Evolutionary conservation across 768 basidiomycete genomes (phyloP).

Genomic region (Tylopilus plumbeoviolaceoides): DNA sequence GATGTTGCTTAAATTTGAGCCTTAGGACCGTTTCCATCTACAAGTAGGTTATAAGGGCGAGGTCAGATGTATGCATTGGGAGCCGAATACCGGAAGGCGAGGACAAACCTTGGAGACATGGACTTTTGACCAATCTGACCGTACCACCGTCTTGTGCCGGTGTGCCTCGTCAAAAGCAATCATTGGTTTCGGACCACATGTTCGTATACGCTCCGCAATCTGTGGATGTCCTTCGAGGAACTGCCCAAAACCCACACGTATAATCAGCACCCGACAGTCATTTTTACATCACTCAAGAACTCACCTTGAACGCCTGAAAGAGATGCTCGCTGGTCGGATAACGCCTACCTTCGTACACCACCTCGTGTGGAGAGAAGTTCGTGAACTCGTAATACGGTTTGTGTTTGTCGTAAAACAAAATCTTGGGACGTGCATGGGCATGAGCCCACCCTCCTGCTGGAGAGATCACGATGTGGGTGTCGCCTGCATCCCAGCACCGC

Average conservation of each 20-base stretch:
- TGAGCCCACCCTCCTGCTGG: constrained; percentile 23
- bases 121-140: constrained; percentile 64
- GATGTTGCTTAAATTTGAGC: constrained; percentile 70
- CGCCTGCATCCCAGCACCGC: constrained; percentile 25
- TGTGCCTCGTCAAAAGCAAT: constrained; percentile 65
- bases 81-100: neutral
- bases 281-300: neutral
- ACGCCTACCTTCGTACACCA: constrained; percentile 55
- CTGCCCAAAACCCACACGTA: constrained; percentile 27
- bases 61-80: neutral
- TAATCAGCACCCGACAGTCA: neutral
- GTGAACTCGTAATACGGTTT: constrained; percentile 69
- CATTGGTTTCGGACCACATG: constrained; percentile 55
- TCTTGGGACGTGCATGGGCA: constrained; percentile 26
- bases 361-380: constrained; percentile 68
- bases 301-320: constrained; percentile 73
- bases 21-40: constrained; percentile 64
- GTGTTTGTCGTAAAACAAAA: constrained; percentile 62
- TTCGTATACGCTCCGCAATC: constrained; percentile 68
- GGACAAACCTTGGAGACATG: constrained; percentile 53
- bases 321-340: constrained; percentile 78
- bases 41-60: no score
- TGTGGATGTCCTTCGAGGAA: constrained; percentile 57
- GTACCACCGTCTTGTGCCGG: constrained; percentile 57
- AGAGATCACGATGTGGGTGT: constrained; percentile 26